These are phyloP conservation scores for Fusarium xyrophilum DNA, from an alignment of 2,329 filamentous ascomycete genomes.

Conservation along the genomic window DNA sequence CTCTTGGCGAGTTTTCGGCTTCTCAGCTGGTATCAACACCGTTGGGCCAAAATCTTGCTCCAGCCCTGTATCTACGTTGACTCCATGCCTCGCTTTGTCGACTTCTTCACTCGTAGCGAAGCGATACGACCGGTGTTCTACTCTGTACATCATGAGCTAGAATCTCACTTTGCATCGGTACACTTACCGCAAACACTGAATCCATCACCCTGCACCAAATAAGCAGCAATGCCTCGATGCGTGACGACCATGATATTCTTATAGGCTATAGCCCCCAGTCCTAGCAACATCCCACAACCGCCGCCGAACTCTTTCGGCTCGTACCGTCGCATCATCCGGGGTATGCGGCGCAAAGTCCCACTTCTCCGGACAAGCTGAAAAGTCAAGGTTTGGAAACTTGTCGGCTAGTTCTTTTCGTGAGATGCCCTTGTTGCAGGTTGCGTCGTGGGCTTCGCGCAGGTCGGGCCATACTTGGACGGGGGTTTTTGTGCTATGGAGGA, in stretches of 20 bases:
- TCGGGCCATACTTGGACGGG: conserved; percentile 37
- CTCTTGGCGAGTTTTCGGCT: neutral
- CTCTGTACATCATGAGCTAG: neutral
- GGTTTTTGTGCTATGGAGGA: conserved; percentile 1
- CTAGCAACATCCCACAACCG: conserved; percentile 11
- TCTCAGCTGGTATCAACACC: conserved; percentile 6
- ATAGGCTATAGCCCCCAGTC: conserved; percentile 20
- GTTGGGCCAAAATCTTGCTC: conserved; percentile 34
- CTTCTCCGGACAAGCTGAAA: conserved; percentile 22
- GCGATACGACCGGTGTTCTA: conserved; percentile 30
- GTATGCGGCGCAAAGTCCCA: conserved; percentile 34
- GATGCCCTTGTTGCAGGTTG: conserved; percentile 36
- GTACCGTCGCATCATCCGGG: conserved; percentile 14
- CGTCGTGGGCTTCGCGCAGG: conserved; percentile 37
- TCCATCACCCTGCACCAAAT: conserved; percentile 25
- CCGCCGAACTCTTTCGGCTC: conserved; percentile 31
- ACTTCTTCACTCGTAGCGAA: conserved; percentile 20
- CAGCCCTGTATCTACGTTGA: conserved; percentile 21
- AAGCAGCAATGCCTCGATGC: conserved; percentile 34
- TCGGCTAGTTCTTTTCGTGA: conserved; percentile 10
- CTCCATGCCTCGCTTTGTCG: neutral
- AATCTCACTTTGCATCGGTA: rapidly evolving
- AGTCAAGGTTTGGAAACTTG: conserved; percentile 33
- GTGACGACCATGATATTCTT: conserved; percentile 30
- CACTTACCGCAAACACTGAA: conserved; percentile 34